Evolutionary conservation across 2,329 filamentous ascomycete species (phyloP).

Genomic region (Arthrobotrys megalospora): DNA sequence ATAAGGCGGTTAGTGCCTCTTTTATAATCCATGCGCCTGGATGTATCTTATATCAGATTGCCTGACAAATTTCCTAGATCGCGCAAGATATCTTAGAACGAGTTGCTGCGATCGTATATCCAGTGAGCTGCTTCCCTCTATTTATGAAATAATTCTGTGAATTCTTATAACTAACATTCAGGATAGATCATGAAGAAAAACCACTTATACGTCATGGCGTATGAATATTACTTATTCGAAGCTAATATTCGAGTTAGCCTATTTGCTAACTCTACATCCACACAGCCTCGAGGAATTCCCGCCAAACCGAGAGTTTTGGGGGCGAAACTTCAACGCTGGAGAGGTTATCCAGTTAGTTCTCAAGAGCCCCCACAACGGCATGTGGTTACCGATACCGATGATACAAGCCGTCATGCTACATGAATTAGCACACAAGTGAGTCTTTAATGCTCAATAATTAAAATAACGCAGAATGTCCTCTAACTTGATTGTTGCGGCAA

Average conservation of each 20-base stretch:
- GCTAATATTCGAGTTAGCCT: neutral
- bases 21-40: neutral
- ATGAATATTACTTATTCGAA: slow-evolving; percentile 12
- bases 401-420: slow-evolving; percentile 74
- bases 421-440: slow-evolving; percentile 70
- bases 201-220: slow-evolving; percentile 75
- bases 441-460: slow-evolving; percentile 1
- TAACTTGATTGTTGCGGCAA: neutral
- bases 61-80: slow-evolving; percentile 64
- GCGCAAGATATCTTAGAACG: slow-evolving; percentile 81
- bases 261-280: slow-evolving; percentile 68
- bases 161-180: neutral
- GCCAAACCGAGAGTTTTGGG: slow-evolving; percentile 85
- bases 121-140: slow-evolving; percentile 68
- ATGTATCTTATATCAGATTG: neutral
- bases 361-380: slow-evolving; percentile 75
- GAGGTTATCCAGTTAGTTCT: slow-evolving; percentile 89
- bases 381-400: slow-evolving; percentile 81
- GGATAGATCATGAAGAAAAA: slow-evolving; percentile 76
- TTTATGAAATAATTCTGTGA: neutral
- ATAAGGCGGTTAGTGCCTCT: slow-evolving; percentile 69
- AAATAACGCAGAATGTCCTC: neutral
- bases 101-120: slow-evolving; percentile 81
- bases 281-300: slow-evolving; percentile 81
- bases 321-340: slow-evolving; percentile 78